A percentile compares a stretch with the other conserved stretches of the same genome.
phyloP scores from a whole-genome alignment of 345 rosid species.

The Eucalyptus paniculata region DNA sequence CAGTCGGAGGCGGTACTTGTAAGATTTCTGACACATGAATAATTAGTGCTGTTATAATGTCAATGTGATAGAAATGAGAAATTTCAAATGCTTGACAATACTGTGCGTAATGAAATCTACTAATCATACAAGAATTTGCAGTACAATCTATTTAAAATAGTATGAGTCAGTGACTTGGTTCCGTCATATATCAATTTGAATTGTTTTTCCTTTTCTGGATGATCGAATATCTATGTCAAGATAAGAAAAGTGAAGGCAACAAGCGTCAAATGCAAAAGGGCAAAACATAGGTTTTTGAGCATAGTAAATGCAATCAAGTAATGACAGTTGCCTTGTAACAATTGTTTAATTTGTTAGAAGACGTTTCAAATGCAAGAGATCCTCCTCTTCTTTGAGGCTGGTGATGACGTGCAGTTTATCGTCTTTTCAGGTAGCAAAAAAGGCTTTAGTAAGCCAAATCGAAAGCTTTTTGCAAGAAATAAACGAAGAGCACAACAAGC shows the following conservation, averaged over 20 bases:
- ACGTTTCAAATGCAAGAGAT: not conserved
- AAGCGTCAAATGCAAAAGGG: not conserved
- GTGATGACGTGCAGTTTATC: not conserved
- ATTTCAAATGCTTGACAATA: not conserved
- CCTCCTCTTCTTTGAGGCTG: not conserved
- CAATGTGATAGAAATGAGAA: not conserved
- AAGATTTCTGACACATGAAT: not conserved
- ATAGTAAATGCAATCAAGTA: not conserved
- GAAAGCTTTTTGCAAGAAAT: slow-evolving; percentile 29
- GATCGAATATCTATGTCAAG: not conserved
- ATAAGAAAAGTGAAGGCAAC: not conserved
- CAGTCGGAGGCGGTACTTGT: slow-evolving; percentile 8
- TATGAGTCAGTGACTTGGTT: not conserved
- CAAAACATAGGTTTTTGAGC: not conserved
- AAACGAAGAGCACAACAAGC: slow-evolving; percentile 22
- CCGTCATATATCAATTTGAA: not conserved
- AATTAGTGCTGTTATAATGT: not conserved
- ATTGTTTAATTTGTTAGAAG: not conserved
- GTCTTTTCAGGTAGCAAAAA: slow-evolving; percentile 32
- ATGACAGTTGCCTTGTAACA: not conserved
- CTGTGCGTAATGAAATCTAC: not conserved
- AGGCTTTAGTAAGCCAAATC: slow-evolving; percentile 37
- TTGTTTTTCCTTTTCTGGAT: not conserved
- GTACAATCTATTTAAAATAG: not conserved
- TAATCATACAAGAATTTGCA: not conserved